Base-by-base conservation (phyloP, 352 stramenopile species). In the Phytophthora capsici region DNA sequence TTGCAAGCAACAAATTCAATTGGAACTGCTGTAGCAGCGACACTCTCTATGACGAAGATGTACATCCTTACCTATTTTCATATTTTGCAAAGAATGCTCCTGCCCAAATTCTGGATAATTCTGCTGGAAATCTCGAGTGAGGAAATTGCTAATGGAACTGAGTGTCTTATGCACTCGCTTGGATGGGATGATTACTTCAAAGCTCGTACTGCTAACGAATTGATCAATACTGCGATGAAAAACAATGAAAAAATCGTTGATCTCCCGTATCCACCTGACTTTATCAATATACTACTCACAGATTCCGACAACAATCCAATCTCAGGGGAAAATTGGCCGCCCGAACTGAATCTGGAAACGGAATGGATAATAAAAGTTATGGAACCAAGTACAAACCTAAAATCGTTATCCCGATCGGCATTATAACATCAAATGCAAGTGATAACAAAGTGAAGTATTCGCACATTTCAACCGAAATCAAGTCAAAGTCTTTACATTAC, bases 121-220 rank as follows among this genome's bases (percentile, higher is more conserved):
- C 23, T 50, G 44, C 44, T 17, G 44, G 44, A 6, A 50, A 50
- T 37, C 23, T 17, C 8, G 44, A 7, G 37, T 50, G 44, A n/a
- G 44, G 44, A 25, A 28, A 50, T 50, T 20, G 44, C 44, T 22
- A 50, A 50, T 50, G 23, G 44, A 32, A 50, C 17, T 10, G 10
- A 13, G 44, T 50, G 44, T 17, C 37, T 28, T 13, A 50, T 50
- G 44, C 44, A 50, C 16, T 50, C 44, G 22, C 44, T 50, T 9
- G 44, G 44, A 37, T 50, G 44, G 44, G 44, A 50, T 50, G 23
- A 8, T 25, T 28, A 37, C 37, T 32, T 17, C 1, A 37, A 32
- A 28, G 44, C 23, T 10, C 23, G 20, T 22, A 50, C 23, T 2
- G 16, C 5, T 7, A 36, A 50, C 7, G 3, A 37, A 37, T 37